Conservation (phyloP, 1,284 basidiomycete species). For the Ustilago hordei region DNA sequence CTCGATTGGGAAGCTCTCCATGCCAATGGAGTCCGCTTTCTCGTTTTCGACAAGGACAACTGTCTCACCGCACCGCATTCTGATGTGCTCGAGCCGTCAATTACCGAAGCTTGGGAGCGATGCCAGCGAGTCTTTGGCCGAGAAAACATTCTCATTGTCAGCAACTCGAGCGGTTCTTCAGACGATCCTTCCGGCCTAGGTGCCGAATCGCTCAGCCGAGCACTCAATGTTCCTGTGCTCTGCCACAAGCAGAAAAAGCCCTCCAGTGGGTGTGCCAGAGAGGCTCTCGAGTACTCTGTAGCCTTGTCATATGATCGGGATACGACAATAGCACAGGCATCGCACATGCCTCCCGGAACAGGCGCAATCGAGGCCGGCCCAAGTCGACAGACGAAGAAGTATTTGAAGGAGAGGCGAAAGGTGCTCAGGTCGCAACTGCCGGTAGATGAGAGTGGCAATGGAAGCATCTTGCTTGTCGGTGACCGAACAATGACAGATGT, state of each 20-base stretch:
- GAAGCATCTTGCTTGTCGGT: constrained; percentile 80
- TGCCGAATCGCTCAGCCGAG: constrained; percentile 85
- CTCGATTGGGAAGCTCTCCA: constrained; percentile 85
- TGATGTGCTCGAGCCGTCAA: constrained; percentile 50
- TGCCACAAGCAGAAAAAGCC: constrained; percentile 83
- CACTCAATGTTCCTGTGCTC: constrained; percentile 84
- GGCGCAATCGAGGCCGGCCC: constrained; percentile 33
- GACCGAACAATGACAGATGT: constrained; percentile 92
- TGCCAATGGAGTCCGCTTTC: constrained; percentile 83
- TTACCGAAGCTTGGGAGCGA: constrained; percentile 81
- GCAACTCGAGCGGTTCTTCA: constrained; percentile 88
- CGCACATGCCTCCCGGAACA: constrained; percentile 26
- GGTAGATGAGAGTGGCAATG: constrained; percentile 72
- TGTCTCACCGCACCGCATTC: constrained; percentile 75
- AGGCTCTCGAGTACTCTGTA: constrained; percentile 77
- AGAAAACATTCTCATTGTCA: constrained; percentile 86
- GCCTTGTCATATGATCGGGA: constrained; percentile 54
- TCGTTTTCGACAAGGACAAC: constrained; percentile 97
- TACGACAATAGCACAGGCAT: constrained; percentile 63
- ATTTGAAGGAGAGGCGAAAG: constrained; percentile 31
- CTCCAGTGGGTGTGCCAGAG: constrained; percentile 75
- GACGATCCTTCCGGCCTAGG: constrained; percentile 84
- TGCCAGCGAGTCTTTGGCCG: constrained; percentile 81
- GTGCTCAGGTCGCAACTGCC: constrained; percentile 73
- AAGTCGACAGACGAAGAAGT: constrained; percentile 26